Evolutionary conservation across 2,329 filamentous ascomycete genomes (phyloP).

Genomic region (Aureobasidium mangrovei): DNA sequence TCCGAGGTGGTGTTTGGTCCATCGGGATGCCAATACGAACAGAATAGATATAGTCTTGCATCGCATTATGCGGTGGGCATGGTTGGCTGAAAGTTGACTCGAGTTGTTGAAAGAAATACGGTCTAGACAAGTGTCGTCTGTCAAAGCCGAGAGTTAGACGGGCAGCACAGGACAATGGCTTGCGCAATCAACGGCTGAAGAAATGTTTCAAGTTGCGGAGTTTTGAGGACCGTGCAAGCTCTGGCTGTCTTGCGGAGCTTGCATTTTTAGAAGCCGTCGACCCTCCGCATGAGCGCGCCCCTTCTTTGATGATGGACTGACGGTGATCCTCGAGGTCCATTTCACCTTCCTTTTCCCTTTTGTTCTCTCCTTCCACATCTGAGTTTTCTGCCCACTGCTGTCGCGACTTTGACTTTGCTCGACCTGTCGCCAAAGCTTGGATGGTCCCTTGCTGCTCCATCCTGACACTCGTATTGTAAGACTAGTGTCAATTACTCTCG

Average conservation of each 20-base stretch:
- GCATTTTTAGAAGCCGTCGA: slow-evolving; percentile 4
- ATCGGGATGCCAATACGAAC: not conserved
- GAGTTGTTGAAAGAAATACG: too few species aligned
- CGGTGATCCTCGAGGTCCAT: not conserved
- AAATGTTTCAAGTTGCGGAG: slow-evolving; percentile 1
- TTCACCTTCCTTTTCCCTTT: not conserved
- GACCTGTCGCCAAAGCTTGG: not conserved
- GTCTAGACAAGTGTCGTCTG: not conserved
- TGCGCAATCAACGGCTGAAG: slow-evolving; percentile 4
- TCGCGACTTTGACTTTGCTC: not conserved
- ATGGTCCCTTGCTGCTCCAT: not conserved
- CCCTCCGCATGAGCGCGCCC: not conserved
- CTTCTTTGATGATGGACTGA: not conserved
- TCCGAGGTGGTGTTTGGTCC: not conserved
- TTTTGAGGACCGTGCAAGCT: slow-evolving; percentile 7
- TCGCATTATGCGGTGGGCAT: not conserved
- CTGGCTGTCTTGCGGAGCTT: slow-evolving; percentile 10
- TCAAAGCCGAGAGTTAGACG: not conserved
- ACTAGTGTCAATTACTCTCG: slow-evolving; percentile 10
- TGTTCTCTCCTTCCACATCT: not conserved
- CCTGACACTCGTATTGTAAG: slow-evolving; percentile 8
- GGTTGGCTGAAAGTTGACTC: not conserved
- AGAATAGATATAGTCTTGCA: not conserved
- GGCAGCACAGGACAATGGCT: slow-evolving; percentile 6
- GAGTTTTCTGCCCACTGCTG: not conserved